Base-by-base conservation (phyloP, 2,329 filamentous ascomycete species). In the Scedosporium aurantiacum region DNA sequence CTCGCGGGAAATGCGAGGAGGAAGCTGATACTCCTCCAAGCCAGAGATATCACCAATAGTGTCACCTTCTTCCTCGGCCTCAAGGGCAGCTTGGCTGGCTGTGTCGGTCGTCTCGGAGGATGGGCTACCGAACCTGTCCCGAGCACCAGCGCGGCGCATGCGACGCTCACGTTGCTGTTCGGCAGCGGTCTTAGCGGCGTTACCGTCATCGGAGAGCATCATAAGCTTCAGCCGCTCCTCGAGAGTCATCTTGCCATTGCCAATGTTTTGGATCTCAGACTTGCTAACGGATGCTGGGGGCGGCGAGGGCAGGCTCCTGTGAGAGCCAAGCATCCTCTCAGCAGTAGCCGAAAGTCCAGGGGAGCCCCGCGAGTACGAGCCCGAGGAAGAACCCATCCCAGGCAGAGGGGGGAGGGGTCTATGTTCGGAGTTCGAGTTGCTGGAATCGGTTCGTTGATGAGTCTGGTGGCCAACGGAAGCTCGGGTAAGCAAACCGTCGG, bases 351-450 rank as follows among this genome's bases (percentile, higher is more conserved):
- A 84, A 4, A 89, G 74, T n/a, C 85, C 84, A 12, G 2, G 43
- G 6, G 60, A 61, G 14, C 57, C 65, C 82, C 87, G 6, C 92
- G 93, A 55, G 97, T 81, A 55, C 92, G 92, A 45, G 93, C 93
- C 18, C 97, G 79, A 21, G 93, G 93, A 40, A 93, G 82, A 66
- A n/a, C 28, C 27, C 58, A 60, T 54, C 65, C 82, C 87, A 5
- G 93, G 93, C 55, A 97, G 81, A 55, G 93, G 92, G 40, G 93
- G 93, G 16, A 97, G 80, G 18, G 93, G 93, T 37, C 93, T 82
- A 66, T 90, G 86, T 63, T 96, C 90, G 50, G 85, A 86, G 67
- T 91, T 91, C 0, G 91, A 94, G 65, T 84, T 85, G 37, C 84
- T 76, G 2, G 91, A 94, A 67, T 90, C 87, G 25, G 85, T 86